Base-by-base conservation (phyloP, 73 alveolate species). In the Durusdinium trenchii region DNA sequence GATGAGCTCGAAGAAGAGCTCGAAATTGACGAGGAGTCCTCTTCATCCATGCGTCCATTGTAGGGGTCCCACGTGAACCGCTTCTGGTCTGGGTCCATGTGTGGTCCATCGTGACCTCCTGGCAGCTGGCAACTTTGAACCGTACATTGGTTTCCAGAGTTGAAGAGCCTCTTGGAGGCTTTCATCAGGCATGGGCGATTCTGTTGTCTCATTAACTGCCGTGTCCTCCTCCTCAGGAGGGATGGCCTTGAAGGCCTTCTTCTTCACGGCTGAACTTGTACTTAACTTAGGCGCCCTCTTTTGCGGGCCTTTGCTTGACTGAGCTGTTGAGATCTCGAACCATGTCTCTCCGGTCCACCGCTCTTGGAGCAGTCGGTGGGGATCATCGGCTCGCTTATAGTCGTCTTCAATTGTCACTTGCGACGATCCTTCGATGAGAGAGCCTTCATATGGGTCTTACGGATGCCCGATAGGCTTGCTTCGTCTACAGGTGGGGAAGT, bases 81-180 rank as follows among this genome's bases (percentile, higher is more conserved):
- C 26, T 4, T 42, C 3, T 26, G 62, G 0, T 42, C 43, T 2
- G 1, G 45, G 23, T 78, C 87, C 14, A 20, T 18, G 38, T 78
- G 87, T 12, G 87, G 87, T 2, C 87, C 87, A 43, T 18, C 38
- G 36, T 78, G 87, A 3, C 87, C 87, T 23, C 87, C 87, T 3
- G 61, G 57, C 61, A 42, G 38, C 16, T 7, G 3, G 38, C 86
- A 75, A 12, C 45, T 60, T 42, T 14, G 54, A 4, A 78, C 87
- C 23, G 62, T 43, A 36, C 87, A 78, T 38, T 78, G 62, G 18
- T 42, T 42, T 16, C 47, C 51, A 78, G 14, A 7, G 30, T 45
- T 26, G 1, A 57, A 0, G 1, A 18, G 14, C 20, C 3, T 9
- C 43, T 45, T 78, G 87, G 87, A 6, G 32, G 69, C 42, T 38